Evolutionary conservation across 1,284 basidiomycete genomes (phyloP).

Genomic region (Puccinia horiana): DNA sequence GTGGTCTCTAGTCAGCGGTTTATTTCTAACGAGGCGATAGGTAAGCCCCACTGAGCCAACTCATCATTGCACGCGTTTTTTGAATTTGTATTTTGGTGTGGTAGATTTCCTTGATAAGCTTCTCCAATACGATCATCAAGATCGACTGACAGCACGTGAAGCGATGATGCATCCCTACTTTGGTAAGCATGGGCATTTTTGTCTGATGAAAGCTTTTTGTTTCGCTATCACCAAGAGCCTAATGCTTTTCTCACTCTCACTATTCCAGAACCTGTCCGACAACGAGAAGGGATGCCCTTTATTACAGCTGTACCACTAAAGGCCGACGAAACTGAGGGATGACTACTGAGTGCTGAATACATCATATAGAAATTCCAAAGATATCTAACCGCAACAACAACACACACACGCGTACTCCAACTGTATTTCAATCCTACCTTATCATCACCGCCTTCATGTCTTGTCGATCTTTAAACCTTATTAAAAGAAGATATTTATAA

Average conservation of each 20-base stretch:
- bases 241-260: not conserved
- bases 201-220: not conserved
- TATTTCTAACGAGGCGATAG: slow-evolving; percentile 58
- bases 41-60: slow-evolving; percentile 51
- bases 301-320: slow-evolving; percentile 5
- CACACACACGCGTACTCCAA: not conserved
- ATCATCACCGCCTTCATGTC: not conserved
- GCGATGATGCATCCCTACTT: slow-evolving; percentile 87
- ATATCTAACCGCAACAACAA: not conserved
- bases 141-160: slow-evolving; percentile 88
- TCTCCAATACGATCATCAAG: slow-evolving; percentile 93
- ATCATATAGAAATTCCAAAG: not conserved
- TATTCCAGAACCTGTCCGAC: slow-evolving; percentile 43
- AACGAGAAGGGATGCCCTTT: slow-evolving; percentile 39
- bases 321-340: slow-evolving; percentile 19
- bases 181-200: slow-evolving; percentile 55
- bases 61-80: not conserved
- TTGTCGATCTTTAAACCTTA: not conserved
- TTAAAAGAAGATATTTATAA: not conserved
- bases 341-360: not conserved
- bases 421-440: not conserved
- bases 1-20: slow-evolving; percentile 56
- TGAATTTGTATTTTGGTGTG: slow-evolving; percentile 60
- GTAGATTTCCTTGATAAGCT: slow-evolving; percentile 89
- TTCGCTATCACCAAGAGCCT: not conserved